Base-by-base conservation (phyloP, 2,329 filamentous ascomycete species). In the Hortaea sp. region DNA sequence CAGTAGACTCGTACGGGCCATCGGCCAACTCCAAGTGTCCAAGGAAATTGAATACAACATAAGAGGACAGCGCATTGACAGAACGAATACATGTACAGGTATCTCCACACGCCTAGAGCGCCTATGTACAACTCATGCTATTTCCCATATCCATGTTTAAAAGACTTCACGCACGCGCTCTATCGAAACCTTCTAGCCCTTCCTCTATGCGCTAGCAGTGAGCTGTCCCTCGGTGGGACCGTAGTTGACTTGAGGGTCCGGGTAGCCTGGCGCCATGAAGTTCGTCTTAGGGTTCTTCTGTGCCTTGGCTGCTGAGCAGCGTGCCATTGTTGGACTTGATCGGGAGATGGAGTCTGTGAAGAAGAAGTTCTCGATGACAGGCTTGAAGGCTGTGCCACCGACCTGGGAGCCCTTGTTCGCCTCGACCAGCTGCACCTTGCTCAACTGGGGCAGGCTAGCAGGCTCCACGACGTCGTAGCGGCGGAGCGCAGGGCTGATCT, bases 271-370 rank as follows among this genome's bases (percentile, higher is more conserved):
- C 44, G 71, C 71, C 69, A 74, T 69, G 59, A 74, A 74, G 59
- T 74, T 73, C 29, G 69, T 74, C 48, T 67, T 54, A 28, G 70
- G 64, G 56, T 73, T 70, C 58, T 71, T 72, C 42, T 67, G 61
- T 38, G 84, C 85, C 78, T 95, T 97, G 56, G 89, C 85, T 44
- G 87, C 90, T 42, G 88, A 94, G 76, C 88, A 95, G 64, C 92
- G 85, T 50, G 92, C 92, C 92, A 98, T 98, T 48, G 92, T 98
- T 43, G 92, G 89, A 52, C 89, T 95, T 74, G 89, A 95, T 78
- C 92, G 83, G 35, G 89, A 94, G 68, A 98, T 95, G 48, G 84
- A 81, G 70, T 98, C 90, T 67, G 92, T 98, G 70, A 97, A 95
- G 74, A 89, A 98, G 69, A 98, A 98, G 74, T 98, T 87, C 61